Percentiles rank a stretch among this genome's conserved stretches.
Conservation (phyloP, 768 basidiomycete genomes). For the Leccinum broughii region DNA sequence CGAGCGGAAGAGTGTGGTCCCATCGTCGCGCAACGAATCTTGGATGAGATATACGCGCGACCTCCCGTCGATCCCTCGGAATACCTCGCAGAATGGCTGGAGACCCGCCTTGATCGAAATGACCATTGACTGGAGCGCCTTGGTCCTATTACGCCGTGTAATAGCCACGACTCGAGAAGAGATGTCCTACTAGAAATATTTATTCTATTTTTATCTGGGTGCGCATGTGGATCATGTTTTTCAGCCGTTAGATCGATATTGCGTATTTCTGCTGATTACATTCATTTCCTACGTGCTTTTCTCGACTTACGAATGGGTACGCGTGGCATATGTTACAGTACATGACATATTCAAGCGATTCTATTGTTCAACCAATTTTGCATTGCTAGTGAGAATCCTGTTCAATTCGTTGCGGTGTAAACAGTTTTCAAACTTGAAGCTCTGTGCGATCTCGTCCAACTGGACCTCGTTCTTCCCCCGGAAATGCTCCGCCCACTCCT, state of each 20-base stretch:
- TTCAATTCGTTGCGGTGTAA: slow-evolving; percentile 67
- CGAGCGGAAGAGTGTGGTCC: slow-evolving; percentile 73
- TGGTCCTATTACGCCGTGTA: not conserved
- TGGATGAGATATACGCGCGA: slow-evolving; percentile 46
- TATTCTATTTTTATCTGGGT: not conserved
- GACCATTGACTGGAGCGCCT: slow-evolving; percentile 20
- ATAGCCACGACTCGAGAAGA: not conserved
- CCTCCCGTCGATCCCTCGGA: slow-evolving; percentile 32
- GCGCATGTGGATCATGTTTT: not conserved
- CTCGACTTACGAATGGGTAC: not conserved
- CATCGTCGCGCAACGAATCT: slow-evolving; percentile 56
- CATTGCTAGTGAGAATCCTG: slow-evolving; percentile 47
- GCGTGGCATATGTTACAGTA: not conserved
- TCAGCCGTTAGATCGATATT: not conserved
- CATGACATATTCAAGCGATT: not conserved
- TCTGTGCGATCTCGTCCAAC: slow-evolving; percentile 71
- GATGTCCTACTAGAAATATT: not conserved
- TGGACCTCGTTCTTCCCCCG: slow-evolving; percentile 55
- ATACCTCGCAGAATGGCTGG: slow-evolving; percentile 48
- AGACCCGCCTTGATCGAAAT: slow-evolving; percentile 21
- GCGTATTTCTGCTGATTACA: not conserved
- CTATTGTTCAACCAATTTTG: slow-evolving; percentile 15
- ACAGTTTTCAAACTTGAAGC: slow-evolving; percentile 73
- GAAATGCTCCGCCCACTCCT: slow-evolving; percentile 75
- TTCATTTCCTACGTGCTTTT: not conserved